These are phyloP conservation scores for Botrytis fabae DNA, from an alignment of 2,329 filamentous ascomycete genomes.

Conservation along the genomic window DNA sequence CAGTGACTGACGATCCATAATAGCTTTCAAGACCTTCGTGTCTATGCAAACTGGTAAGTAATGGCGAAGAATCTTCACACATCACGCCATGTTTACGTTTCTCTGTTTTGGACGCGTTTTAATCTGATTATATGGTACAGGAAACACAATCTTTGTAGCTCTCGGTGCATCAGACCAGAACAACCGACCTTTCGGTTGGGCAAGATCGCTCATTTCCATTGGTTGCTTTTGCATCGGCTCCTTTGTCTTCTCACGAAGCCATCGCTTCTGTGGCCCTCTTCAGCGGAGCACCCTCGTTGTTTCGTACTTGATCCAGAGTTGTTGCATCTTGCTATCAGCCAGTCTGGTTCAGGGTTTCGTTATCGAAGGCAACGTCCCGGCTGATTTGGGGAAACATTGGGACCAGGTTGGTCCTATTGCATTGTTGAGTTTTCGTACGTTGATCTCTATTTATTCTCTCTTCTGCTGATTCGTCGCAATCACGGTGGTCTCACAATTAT, in stretches of 20 bases:
- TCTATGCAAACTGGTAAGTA: slow-evolving; percentile 62
- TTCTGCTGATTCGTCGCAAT: background rate
- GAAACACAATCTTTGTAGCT: slow-evolving; percentile 78
- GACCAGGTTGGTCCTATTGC: slow-evolving; percentile 65
- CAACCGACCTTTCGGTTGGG: slow-evolving; percentile 57
- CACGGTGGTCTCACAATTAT: background rate
- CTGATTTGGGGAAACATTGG: slow-evolving; percentile 45
- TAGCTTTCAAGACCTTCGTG: slow-evolving; percentile 25
- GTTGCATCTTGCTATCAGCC: slow-evolving; percentile 54
- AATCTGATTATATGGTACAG: slow-evolving; percentile 40
- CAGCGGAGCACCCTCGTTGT: slow-evolving; percentile 63
- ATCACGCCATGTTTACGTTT: background rate
- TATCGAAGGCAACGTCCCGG: slow-evolving; percentile 17
- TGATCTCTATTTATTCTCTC: background rate
- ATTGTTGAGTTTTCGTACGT: slow-evolving; percentile 59
- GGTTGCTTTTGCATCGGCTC: slow-evolving; percentile 70
- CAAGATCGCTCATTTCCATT: slow-evolving; percentile 70
- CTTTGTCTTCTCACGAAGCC: slow-evolving; percentile 67
- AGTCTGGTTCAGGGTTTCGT: slow-evolving; percentile 39
- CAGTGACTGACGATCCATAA: slow-evolving; percentile 17
- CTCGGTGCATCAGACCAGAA: slow-evolving; percentile 63
- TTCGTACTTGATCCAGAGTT: slow-evolving; percentile 56
- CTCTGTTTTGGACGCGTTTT: background rate
- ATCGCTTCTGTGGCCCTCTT: slow-evolving; percentile 54
- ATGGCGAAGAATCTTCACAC: background rate